Evolutionary conservation across 2,329 filamentous ascomycete species (phyloP).

Genomic region (Sclerotinia sclerotiorum): DNA sequence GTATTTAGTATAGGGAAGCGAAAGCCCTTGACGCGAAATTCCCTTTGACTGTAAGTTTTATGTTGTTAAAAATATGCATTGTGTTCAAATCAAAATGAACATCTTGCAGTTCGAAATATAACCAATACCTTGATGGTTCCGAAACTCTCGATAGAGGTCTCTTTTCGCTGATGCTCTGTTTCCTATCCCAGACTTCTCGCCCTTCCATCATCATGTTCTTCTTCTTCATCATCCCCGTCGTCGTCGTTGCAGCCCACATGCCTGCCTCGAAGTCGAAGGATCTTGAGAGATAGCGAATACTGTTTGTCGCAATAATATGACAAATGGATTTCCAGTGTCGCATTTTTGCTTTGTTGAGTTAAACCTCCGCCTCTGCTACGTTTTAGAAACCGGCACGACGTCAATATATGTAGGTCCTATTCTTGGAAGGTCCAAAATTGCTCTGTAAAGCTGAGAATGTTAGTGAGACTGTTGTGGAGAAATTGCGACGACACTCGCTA

Average conservation of each 20-base stretch:
- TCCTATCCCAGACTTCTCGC: not conserved
- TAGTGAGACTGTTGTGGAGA: constrained; percentile 11
- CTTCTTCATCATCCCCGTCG: not conserved
- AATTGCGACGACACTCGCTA: constrained; percentile 4
- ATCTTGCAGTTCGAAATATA: not conserved
- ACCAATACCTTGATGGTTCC: not conserved
- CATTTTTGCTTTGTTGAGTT: not conserved
- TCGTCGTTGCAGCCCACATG: not conserved
- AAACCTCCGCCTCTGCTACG: not conserved
- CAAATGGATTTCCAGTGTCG: not conserved
- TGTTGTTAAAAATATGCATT: not conserved
- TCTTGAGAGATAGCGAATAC: not conserved
- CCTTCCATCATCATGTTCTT: not conserved
- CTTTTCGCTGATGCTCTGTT: not conserved
- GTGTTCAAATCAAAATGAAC: not conserved
- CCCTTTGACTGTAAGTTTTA: not conserved
- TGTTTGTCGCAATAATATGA: not conserved
- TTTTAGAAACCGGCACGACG: not conserved
- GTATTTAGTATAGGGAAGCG: not conserved
- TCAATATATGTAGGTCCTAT: not conserved
- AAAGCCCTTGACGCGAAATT: not conserved
- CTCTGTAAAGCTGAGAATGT: not conserved
- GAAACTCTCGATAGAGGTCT: not conserved
- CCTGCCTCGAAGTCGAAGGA: not conserved
- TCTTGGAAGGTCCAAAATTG: not conserved